A percentile compares a stretch with the other conserved stretches of the same genome.
Conservation (phyloP, 805 yeast species). For the Wickerhamomyces strasburgensis region DNA sequence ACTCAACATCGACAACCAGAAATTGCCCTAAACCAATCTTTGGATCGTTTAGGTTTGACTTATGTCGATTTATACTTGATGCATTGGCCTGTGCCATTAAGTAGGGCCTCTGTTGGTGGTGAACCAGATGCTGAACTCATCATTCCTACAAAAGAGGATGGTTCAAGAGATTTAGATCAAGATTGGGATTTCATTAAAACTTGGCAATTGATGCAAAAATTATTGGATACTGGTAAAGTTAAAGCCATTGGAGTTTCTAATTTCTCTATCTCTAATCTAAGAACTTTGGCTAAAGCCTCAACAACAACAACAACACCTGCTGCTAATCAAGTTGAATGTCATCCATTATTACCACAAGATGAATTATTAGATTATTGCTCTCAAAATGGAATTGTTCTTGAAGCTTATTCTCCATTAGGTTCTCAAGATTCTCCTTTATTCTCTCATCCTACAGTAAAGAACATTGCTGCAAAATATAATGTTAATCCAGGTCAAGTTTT, state of each 20-base stretch:
- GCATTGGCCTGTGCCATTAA: constrained; percentile 75
- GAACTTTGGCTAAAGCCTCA: constrained; percentile 11
- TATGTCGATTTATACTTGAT: constrained; percentile 75
- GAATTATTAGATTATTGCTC: constrained; percentile 15
- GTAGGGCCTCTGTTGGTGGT: constrained; percentile 31
- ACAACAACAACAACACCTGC: constrained; percentile 13
- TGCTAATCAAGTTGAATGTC: constrained; percentile 22
- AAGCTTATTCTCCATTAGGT: constrained; percentile 21
- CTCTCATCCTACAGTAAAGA: constrained; percentile 34
- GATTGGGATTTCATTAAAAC: constrained; percentile 47
- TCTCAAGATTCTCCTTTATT: constrained; percentile 17
- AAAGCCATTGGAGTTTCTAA: constrained; percentile 23
- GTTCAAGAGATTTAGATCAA: constrained; percentile 41
- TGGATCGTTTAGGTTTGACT: constrained; percentile 60
- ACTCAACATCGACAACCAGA: constrained; percentile 40
- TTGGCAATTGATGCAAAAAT: constrained; percentile 20
- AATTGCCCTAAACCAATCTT: constrained; percentile 51
- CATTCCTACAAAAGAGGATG: constrained; percentile 26
- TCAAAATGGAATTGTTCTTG: constrained; percentile 12
- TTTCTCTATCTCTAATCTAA: constrained; percentile 19
- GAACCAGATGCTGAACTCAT: constrained; percentile 7
- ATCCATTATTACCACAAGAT: constrained; percentile 20
- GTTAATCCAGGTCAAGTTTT: constrained; percentile 30
- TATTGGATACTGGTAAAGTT: constrained; percentile 13
- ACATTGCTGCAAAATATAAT: constrained; percentile 32